phyloP scores from a whole-genome alignment of 2,329 filamentous ascomycete species.

The Penicillium occitanis region DNA sequence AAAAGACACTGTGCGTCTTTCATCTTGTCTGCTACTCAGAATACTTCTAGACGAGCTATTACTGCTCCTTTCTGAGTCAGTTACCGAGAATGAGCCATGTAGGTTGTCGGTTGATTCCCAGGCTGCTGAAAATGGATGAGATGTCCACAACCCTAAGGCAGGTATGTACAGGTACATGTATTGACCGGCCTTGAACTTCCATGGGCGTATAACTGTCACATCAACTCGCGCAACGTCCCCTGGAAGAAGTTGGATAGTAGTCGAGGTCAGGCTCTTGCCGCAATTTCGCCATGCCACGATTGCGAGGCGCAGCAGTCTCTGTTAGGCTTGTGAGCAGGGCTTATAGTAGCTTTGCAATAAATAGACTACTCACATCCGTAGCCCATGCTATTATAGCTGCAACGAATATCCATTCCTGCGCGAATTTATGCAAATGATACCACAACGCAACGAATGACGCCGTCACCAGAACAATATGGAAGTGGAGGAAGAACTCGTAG shows the following conservation, averaged over 20 bases:
- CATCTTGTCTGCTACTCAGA: slow-evolving; percentile 35
- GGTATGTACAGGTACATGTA: slow-evolving; percentile 69
- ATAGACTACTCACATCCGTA: slow-evolving; percentile 50
- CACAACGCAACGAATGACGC: slow-evolving; percentile 70
- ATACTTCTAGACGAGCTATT: slow-evolving; percentile 35
- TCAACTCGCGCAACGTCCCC: slow-evolving; percentile 67
- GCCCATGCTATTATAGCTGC: slow-evolving; percentile 71
- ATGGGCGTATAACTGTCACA: slow-evolving; percentile 61
- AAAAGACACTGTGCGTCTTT: slow-evolving; percentile 65
- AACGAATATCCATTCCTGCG: slow-evolving; percentile 50
- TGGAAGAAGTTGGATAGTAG: slow-evolving; percentile 62
- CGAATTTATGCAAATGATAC: slow-evolving; percentile 56
- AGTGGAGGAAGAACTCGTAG: slow-evolving; percentile 91
- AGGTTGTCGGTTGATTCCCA: slow-evolving; percentile 45
- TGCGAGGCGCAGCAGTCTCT: slow-evolving; percentile 18
- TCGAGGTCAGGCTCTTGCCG: slow-evolving; percentile 56
- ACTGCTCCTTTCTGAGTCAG: neutral
- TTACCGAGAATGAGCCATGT: neutral
- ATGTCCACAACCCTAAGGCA: slow-evolving; percentile 63
- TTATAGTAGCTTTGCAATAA: neutral
- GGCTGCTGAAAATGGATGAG: slow-evolving; percentile 71
- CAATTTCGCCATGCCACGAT: slow-evolving; percentile 18
- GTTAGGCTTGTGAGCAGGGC: neutral
- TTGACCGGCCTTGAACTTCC: slow-evolving; percentile 63
- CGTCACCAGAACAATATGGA: slow-evolving; percentile 75